Conservation (phyloP, 257 asterid genomes). For the Nicotiana tabacum region DNA sequence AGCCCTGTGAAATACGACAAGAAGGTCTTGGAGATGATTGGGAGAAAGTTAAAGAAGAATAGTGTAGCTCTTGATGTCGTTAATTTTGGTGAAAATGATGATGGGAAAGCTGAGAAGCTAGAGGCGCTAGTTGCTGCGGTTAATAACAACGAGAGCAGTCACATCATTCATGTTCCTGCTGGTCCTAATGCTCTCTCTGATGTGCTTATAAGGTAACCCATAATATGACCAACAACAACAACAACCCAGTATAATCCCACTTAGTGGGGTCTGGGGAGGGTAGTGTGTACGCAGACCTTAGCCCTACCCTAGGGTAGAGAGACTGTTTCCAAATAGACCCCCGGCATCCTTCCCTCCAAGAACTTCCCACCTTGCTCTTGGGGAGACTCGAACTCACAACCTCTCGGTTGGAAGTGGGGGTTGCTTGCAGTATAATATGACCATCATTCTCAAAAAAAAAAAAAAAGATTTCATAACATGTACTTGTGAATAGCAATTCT, state of each 20-base stretch:
- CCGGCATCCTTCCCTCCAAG: too few relatives aligned
- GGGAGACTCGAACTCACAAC: too few relatives aligned
- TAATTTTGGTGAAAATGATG: conserved; percentile 95
- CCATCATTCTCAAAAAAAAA: neutral
- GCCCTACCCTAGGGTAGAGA: too few relatives aligned
- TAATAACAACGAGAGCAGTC: conserved; percentile 92
- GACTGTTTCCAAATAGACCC: too few relatives aligned
- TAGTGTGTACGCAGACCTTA: too few relatives aligned
- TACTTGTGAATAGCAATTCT: conserved; percentile 2
- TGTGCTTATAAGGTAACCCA: conserved; percentile 77
- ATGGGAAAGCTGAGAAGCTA: conserved; percentile 79
- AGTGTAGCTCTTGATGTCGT: conserved; percentile 97
- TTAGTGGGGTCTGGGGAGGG: too few relatives aligned
- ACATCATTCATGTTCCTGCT: conserved; percentile 84
- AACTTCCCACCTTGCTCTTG: too few relatives aligned
- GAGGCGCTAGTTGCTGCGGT: conserved; percentile 89
- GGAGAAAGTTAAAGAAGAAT: conserved; percentile 88
- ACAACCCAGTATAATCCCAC: too few relatives aligned
- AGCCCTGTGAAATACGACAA: conserved; percentile 94
- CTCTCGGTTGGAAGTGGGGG: too few relatives aligned
- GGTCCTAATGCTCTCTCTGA: conserved; percentile 96
- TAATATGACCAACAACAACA: neutral
- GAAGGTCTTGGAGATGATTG: conserved; percentile 87
- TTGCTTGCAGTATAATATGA: neutral
- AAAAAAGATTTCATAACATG: neutral